phyloP scores from a whole-genome alignment of 192 early-diverging fungal genomes.

The Backusella australiensis region DNA sequence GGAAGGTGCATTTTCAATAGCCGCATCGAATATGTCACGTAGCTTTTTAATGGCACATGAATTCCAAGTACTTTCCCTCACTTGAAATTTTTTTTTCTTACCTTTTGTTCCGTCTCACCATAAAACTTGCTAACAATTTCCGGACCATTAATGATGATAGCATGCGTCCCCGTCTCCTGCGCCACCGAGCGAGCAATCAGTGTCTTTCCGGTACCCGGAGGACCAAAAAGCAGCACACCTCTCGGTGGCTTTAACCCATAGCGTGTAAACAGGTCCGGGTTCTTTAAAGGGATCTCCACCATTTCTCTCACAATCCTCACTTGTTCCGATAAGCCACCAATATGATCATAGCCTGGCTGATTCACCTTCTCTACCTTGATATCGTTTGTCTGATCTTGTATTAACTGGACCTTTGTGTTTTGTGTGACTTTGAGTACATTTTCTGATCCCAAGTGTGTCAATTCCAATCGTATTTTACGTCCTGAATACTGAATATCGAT shows the following conservation, averaged over 20 bases:
- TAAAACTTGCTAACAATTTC: slow-evolving; percentile 89
- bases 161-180: slow-evolving; percentile 63
- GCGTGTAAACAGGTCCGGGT: slow-evolving; percentile 69
- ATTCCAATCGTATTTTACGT: slow-evolving; percentile 39
- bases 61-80: not conserved
- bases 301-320: slow-evolving; percentile 76
- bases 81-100: slow-evolving; percentile 21
- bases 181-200: slow-evolving; percentile 90
- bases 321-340: slow-evolving; percentile 82
- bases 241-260: slow-evolving; percentile 88
- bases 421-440: not conserved
- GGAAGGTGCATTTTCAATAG: slow-evolving; percentile 67
- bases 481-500: slow-evolving; percentile 62
- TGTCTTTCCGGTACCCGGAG: slow-evolving; percentile 97
- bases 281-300: slow-evolving; percentile 74
- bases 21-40: slow-evolving; percentile 74
- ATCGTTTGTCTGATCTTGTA: slow-evolving; percentile 17
- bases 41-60: slow-evolving; percentile 45
- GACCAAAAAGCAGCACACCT: slow-evolving; percentile 86
- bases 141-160: slow-evolving; percentile 88
- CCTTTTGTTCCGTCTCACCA: slow-evolving; percentile 91
- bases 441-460: slow-evolving; percentile 10
- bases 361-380: slow-evolving; percentile 13
- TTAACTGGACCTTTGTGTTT: slow-evolving; percentile 19
- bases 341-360: slow-evolving; percentile 47